Base-by-base conservation (phyloP, 805 yeast genomes). In the Sugiyamaella americana region DNA sequence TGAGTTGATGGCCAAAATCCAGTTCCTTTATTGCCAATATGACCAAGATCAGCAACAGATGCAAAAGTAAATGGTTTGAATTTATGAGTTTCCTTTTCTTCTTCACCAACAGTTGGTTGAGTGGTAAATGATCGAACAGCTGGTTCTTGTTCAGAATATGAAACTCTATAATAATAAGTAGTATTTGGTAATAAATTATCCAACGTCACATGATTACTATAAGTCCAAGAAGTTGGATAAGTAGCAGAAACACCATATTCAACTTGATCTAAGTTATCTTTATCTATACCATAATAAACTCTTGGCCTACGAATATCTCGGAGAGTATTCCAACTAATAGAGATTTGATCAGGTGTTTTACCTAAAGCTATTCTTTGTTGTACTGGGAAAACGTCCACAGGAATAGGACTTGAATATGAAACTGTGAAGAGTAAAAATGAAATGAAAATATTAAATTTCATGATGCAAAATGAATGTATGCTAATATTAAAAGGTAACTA, bases 281-380 rank as follows among this genome's bases (percentile, higher is more conserved):
- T 50, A 22, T 36, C 26, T n/a, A 29, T 37, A 17, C 64, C 64
- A 35, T 57, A 61, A 37, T 44, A 37, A 6, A 61, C 64, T 2
- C 42, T 38, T 5, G 64, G 63, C 19, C 44, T 40, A 8, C 41
- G 6, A 17, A 56, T 29, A 35, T 51, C 40, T 20, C 49, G 52
- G 22, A 47, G 44, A 4, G 65, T 57, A 49, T 52, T 57, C 65
- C 65, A 61, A 19, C 59, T 48, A 23, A 60, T 54, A 8, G 54
- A 38, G 58, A 60, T 60, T 37, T 54, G 56, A 3, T 52, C 42
- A 35, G 22, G 16, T 6, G 46, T 36, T 17, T 55, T 56, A 19
- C 59, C 57, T 37, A 53, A 51, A 10, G 61, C 59, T 11, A 56
- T 47, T 26, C 58, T 56, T 20, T 53, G 58, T 48, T 57, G 53